Base-by-base conservation (phyloP, 2,329 filamentous ascomycete species). In the Paecilomyces fulvus region DNA sequence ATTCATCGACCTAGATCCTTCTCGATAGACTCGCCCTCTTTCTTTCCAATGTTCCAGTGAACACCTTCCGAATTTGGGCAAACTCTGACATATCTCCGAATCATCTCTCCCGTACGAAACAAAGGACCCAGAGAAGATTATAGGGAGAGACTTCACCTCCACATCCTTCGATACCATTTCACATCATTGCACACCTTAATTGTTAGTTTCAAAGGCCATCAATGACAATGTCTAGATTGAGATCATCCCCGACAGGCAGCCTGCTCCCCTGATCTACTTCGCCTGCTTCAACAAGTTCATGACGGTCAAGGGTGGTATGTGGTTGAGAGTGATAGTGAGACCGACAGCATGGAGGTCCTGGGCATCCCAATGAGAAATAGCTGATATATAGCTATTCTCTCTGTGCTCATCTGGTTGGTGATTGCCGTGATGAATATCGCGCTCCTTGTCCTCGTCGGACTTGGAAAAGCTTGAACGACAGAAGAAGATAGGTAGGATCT, bases 191-290 rank as follows among this genome's bases (percentile, higher is more conserved):
- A 17, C 8, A 43, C 5, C 37, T 43, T 8, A 43, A 43, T n/a
- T 17, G n/a, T 17, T 43, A 8, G 37, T 43, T 43, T 17, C n/a
- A 43, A 20, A 28, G 7, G 6, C 14, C 14, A 17, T 17, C 12
- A 17, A 20, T 43, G n/a, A 9, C 14, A 4, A 9, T 43, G 37
- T 43, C 37, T 43, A 17, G 14, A 9, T 43, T 10, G 17, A 43
- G 9, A 17, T 9, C 17, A 17, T n/a, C n/a, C 37, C 17, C 12
- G n/a, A 17, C 17, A n/a, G n/a, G n/a, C n/a, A n/a, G n/a, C n/a
- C 83, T 1, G 88, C 89, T 1, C 90, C 90, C 1, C 75, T 95
- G 31, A 87, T 95, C 56, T 95, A 88, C 73, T 95, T 95, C 65
- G 95, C 90, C 0, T 89, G 87, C 63, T 80, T 86, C 49, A 82